Evolutionary conservation across 768 basidiomycete genomes (phyloP).

Genomic region (Tylopilus intermedius): DNA sequence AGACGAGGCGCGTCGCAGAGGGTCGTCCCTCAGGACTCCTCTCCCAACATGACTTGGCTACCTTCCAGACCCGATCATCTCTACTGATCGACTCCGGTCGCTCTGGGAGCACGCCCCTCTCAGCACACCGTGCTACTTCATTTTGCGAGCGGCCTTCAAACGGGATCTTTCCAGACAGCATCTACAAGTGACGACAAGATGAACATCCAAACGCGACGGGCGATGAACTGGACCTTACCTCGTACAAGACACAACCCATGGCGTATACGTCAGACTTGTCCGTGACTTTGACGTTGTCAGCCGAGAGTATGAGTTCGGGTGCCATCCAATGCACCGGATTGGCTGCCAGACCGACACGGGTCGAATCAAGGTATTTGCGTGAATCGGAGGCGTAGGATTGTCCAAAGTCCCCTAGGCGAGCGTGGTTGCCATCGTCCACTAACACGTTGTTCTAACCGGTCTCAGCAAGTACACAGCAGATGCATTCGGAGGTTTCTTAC

Average conservation of each 20-base stretch:
- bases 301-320: constrained; percentile 19
- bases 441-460: constrained; percentile 22
- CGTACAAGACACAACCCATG: constrained; percentile 29
- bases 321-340: constrained; percentile 24
- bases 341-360: constrained; percentile 14
- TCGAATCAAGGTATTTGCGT: constrained; percentile 21
- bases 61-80: constrained; percentile 15
- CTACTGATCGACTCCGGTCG: constrained; percentile 5
- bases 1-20: constrained; percentile 4
- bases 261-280: constrained; percentile 23
- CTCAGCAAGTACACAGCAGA: constrained; percentile 1
- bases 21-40: constrained; percentile 11
- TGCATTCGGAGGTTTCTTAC: constrained; percentile 14
- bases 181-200: constrained; percentile 9
- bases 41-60: constrained; percentile 9
- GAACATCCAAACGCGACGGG: not conserved
- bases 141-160: not conserved
- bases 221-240: constrained; percentile 15
- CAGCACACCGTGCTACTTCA: not conserved
- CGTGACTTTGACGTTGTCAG: constrained; percentile 4
- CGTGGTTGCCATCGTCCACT: constrained; percentile 11
- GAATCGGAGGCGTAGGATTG: constrained; percentile 25
- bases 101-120: not conserved
- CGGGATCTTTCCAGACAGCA: constrained; percentile 14
- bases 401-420: constrained; percentile 27